Evolutionary conservation across 2,329 filamentous ascomycete genomes (phyloP).

Genomic region (Epichloe baconii): DNA sequence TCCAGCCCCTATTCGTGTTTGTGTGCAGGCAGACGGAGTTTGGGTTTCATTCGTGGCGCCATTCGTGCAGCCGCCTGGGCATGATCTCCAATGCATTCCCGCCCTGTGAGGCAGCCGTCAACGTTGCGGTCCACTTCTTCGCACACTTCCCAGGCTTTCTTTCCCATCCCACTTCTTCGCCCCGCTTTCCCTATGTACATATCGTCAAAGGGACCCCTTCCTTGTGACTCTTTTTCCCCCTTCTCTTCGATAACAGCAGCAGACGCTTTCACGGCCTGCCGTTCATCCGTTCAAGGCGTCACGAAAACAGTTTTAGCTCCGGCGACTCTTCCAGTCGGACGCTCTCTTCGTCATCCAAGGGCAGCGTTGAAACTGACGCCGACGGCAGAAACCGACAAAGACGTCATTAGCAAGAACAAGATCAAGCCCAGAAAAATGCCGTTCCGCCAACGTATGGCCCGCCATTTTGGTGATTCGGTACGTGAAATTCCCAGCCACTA

Average conservation of each 20-base stretch:
- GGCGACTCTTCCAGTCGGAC: slow-evolving; percentile 1
- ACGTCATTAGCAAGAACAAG: not conserved
- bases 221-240: not conserved
- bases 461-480: slow-evolving; percentile 35
- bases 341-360: not conserved
- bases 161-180: not conserved
- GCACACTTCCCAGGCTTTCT: not conserved
- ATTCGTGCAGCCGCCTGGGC: not conserved
- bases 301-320: slow-evolving; percentile 4
- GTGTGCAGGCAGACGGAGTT: no score
- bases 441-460: slow-evolving; percentile 29
- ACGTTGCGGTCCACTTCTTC: not conserved
- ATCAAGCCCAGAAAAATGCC: slow-evolving; percentile 16
- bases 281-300: slow-evolving; percentile 4
- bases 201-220: slow-evolving; percentile 2
- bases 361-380: slow-evolving; percentile 1
- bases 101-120: not conserved
- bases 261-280: slow-evolving; percentile 5
- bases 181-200: slow-evolving; percentile 4
- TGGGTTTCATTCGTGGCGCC: not conserved
- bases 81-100: not conserved
- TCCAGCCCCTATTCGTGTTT: no score
- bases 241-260: slow-evolving; percentile 1
- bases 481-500: slow-evolving; percentile 10
- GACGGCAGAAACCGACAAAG: not conserved